Base-by-base conservation (phyloP, 2,329 filamentous ascomycete genomes). In the Cercospora canescens region DNA sequence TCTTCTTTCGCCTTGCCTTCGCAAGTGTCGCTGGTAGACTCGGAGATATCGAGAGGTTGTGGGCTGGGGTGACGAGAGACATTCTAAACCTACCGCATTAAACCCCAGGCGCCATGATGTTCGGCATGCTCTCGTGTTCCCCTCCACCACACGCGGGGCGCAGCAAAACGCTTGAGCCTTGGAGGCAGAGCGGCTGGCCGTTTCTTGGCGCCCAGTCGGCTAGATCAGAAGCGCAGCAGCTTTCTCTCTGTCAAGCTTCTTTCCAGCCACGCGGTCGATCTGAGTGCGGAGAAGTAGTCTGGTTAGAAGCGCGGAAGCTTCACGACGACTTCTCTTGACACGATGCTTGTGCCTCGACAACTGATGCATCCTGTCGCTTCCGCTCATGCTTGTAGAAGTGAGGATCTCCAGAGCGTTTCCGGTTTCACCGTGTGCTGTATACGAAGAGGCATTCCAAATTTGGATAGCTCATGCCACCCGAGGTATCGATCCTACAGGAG, bases 111-210 rank as follows among this genome's bases (percentile, higher is more conserved):
- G 45, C 45, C 45, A 52, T 52, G 24, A 52, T 52, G 21, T 24
- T 60, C 48, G 35, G 48, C 50, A 45, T 21, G 26, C 48, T 39
- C 60, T 62, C 60, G 24, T 56, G 60, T 55, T 52, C 60, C 34
- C 60, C 60, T 52, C 60, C 48, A 50, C 37, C 18, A 21, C 41
- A 16, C 28, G 39, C 24, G 58, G 39, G 58, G 58, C 37, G 58
- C 37, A 60, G 58, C 58, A 30, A n/a, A 50, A 56, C 30, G 52
- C 16, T 18, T n/a, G 7, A 34, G 52, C 32, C 14, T 32, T 4
- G 32, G 4, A 35, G 32, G 52, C 52, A 56, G 52, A 56, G 52
- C 52, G 32, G 37, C 58, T 50, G 58, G 18, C 28, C 35, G 56
- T 45, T 28, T 59, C 56, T 59, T 39, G 37, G 58, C 58, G 58